phyloP scores from a whole-genome alignment of 179 eudicot genomes.

The Actinidia polygama region DNA sequence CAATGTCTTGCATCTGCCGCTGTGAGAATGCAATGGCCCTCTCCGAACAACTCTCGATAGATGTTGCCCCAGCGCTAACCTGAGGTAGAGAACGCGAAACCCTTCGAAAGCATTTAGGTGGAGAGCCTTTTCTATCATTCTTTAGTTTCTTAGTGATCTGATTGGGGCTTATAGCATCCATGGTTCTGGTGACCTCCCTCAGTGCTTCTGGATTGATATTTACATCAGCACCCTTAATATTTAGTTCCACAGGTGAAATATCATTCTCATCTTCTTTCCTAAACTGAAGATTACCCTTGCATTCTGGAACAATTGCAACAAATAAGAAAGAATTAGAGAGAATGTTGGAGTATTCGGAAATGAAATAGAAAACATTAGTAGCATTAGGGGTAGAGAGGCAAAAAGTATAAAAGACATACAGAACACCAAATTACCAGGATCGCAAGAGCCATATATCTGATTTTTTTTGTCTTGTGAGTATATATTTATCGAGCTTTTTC shows the following conservation, averaged over 20 bases:
- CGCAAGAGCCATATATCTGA: background rate
- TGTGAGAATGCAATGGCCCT: conserved; percentile 83
- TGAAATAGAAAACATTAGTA: background rate
- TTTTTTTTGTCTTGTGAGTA: background rate
- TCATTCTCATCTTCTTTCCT: conserved; percentile 35
- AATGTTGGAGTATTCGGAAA: background rate
- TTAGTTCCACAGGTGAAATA: conserved; percentile 34
- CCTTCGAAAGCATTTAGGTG: conserved; percentile 41
- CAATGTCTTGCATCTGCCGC: conserved; percentile 83
- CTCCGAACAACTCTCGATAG: conserved; percentile 62
- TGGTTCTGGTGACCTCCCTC: conserved; percentile 15
- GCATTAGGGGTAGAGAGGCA: background rate
- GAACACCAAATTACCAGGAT: background rate
- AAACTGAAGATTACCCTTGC: conserved; percentile 45
- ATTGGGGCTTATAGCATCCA: conserved; percentile 29
- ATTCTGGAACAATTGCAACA: conserved; percentile 42
- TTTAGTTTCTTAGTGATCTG: conserved; percentile 36
- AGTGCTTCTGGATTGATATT: conserved; percentile 25
- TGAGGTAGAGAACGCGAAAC: conserved; percentile 43
- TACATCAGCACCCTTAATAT: conserved; percentile 25
- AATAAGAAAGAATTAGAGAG: background rate
- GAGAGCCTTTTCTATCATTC: conserved; percentile 37
- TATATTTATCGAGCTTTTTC: background rate
- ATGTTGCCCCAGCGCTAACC: conserved; percentile 48
- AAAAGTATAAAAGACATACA: background rate